Evolutionary conservation across 2,329 filamentous ascomycete species (phyloP).

Genomic region (Fusarium longipes): DNA sequence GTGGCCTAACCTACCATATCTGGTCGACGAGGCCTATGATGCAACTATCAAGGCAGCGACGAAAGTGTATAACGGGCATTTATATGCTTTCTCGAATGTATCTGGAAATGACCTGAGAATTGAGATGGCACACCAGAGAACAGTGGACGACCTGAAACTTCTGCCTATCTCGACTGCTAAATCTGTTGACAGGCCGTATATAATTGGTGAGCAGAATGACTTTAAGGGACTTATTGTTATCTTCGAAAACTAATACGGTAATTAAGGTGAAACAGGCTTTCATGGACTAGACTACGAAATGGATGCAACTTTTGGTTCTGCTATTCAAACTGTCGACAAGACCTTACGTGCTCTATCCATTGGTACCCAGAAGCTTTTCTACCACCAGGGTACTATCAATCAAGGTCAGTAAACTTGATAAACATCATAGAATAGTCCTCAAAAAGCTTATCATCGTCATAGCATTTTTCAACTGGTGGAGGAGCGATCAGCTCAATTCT

Average conservation of each 20-base stretch:
- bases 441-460: fast-evolving
- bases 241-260: not conserved
- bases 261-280: not conserved
- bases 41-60: not conserved
- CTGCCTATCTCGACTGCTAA: not conserved
- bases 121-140: not conserved
- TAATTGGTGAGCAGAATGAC: not conserved
- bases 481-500: not conserved
- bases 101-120: not conserved
- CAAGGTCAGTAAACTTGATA: not conserved
- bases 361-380: not conserved
- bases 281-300: not conserved
- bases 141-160: not conserved
- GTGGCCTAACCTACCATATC: not conserved
- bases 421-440: not conserved
- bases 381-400: not conserved
- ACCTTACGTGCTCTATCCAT: not conserved
- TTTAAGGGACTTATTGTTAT: not conserved
- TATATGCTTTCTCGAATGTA: not conserved
- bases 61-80: not conserved
- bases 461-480: constrained; percentile 5
- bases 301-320: not conserved
- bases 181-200: not conserved
- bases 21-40: not conserved
- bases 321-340: not conserved